Evolutionary conservation across 2,329 filamentous ascomycete species (phyloP), one percentile per base, ranked within the genome.

Genomic region (Exserohilum turcica): DNA sequence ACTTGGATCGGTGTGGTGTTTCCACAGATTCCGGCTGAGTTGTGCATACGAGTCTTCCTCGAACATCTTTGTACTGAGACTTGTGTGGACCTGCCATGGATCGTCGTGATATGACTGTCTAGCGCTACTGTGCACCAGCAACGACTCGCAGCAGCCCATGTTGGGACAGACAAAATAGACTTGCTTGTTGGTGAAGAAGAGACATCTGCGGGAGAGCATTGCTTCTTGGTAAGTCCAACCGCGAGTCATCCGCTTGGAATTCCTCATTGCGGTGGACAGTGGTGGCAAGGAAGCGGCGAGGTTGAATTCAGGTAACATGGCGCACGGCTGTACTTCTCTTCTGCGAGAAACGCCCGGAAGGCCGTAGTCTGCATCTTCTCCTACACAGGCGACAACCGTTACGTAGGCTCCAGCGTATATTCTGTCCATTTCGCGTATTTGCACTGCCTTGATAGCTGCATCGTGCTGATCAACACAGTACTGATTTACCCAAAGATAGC

Each of bases 121-220:
- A 24, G 21, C 21, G 21, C 21, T 7, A 7, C 21, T 4, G 7
- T 7, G 21, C 4, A 24, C 21, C 7, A 4, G 4, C 4, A 24
- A 7, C 4, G 35, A 16, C 28, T 43, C 37, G 43, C 37, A 43
- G 15, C 31, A 37, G 3, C n/a, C 19, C 43, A 43, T 48, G 13
- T 19, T 32, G 7, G 4, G 21, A 19, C 56, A 52, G 13, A 42
- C 31, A 24, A 52, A 58, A 27, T 55, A 52, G 2, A 52, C 19
- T 32, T 55, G 56, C 3, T 46, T 19, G 2, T 58, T 44, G 9
- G 56, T 58, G 29, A 57, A 57, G 29, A 49, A 28, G 3, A 60
- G 24, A 8, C 35, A 16, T n/a, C 54, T 36, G 5, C 43, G 37
- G 5, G 54, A 54, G 1, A 60, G 37, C 5, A 55, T 7, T 10